Percentiles rank a stretch among this genome's conserved stretches.
Evolutionary conservation across 1,284 basidiomycete genomes (phyloP).

Genomic region (Ustilago hordei): DNA sequence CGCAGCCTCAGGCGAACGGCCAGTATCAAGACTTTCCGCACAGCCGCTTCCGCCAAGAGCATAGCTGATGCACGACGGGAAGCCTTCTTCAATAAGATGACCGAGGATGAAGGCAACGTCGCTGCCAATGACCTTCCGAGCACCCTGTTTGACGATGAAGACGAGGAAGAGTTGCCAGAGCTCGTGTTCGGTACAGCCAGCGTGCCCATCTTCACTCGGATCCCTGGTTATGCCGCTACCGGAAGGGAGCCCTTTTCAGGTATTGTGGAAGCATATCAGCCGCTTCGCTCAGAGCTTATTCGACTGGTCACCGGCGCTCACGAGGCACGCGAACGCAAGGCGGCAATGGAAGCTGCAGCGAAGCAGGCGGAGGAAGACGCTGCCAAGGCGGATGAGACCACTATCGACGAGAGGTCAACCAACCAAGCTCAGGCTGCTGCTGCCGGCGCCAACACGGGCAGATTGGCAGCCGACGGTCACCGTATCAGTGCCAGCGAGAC

Average conservation of each 20-base stretch:
- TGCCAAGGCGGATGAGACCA: conserved; percentile 44
- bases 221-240: conserved; percentile 2
- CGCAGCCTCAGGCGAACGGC: conserved; percentile 48
- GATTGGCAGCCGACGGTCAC: conserved; percentile 11
- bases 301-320: conserved; percentile 32
- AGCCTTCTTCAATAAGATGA: conserved; percentile 57
- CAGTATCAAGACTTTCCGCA: conserved; percentile 57
- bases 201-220: conserved; percentile 60
- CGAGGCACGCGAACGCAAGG: conserved; percentile 44
- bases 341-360: conserved; percentile 35
- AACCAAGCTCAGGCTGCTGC: conserved; percentile 14
- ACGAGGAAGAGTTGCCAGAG: conserved; percentile 64
- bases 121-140: conserved; percentile 11
- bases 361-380: conserved; percentile 46
- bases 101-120: conserved; percentile 27
- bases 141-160: conserved; percentile 51
- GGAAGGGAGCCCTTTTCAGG: conserved; percentile 30
- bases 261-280: conserved; percentile 36
- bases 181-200: conserved; percentile 64
- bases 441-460: background rate
- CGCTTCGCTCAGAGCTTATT: conserved; percentile 40
- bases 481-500: conserved; percentile 45
- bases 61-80: conserved; percentile 58
- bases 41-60: conserved; percentile 46
- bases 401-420: conserved; percentile 42